Base-by-base conservation (phyloP, 2,329 filamentous ascomycete genomes). In the Decorospora gaudefroyi region DNA sequence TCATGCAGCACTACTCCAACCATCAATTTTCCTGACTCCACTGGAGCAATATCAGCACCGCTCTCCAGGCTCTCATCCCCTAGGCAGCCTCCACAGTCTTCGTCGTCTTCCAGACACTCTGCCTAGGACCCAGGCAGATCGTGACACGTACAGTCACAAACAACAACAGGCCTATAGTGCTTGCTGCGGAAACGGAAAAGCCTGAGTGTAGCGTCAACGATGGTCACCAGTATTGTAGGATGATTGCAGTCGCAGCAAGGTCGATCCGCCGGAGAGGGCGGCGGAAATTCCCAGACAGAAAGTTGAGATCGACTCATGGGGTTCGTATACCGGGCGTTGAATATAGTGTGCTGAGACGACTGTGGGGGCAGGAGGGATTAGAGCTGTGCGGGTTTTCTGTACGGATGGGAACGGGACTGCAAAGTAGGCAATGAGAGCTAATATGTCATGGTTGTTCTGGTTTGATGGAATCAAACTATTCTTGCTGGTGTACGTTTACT, bases 121-220 rank as follows among this genome's bases (percentile, higher is more conserved):
- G n/a, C n/a, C n/a, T n/a, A n/a, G n/a, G n/a, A n/a, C n/a, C n/a
- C 7, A 16, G 17, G 16, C 8, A 13, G n/a, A 15, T 15, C 9
- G 18, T 44, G 41, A 10, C 34, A 39, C 7, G 34, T 22, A 12
- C 42, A 45, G 8, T 25, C 17, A 12, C 29, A 45, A 11, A 45
- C 13, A 7, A 44, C 8, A 16, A 19, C 7, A 21, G 28, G 23
- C 28, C 28, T 27, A 19, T 44, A 44, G 7, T 33, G 2, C 34
- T 18, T 22, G 8, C 21, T 8, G 2, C 22, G 28, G 11, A 44
- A 5, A 12, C 34, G 21, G 10, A 45, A 9, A 8, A 30, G 9
- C 25, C 15, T 30, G n/a, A 42, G 3, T 18, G 19, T 19, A 18
- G 10, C n/a, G n/a, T 42, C 15, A 7, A 36, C 21, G 25, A 26